Conservation (phyloP, 148 eudicot species). For the Fagopyrum tataricum region DNA sequence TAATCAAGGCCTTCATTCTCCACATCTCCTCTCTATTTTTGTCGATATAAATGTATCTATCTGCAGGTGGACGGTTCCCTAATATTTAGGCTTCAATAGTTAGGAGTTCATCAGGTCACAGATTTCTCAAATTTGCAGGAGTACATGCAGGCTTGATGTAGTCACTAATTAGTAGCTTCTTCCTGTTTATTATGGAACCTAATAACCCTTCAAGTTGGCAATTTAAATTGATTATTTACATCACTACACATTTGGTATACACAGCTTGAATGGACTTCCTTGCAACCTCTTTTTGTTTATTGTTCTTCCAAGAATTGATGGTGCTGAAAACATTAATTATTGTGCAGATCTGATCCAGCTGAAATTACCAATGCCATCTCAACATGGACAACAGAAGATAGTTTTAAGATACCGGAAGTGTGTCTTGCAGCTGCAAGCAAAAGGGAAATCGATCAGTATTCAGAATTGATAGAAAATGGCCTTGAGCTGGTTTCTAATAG, state of each 20-base stretch:
- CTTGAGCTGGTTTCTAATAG: conserved; percentile 48
- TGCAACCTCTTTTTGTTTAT: conserved; percentile 9
- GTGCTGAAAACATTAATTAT: not conserved
- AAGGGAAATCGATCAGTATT: conserved; percentile 28
- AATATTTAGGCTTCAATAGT: too few relatives aligned
- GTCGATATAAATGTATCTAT: too few relatives aligned
- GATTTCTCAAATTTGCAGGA: not conserved
- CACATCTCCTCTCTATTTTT: not conserved
- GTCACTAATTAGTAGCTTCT: not conserved
- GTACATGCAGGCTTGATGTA: not conserved
- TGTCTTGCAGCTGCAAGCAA: conserved; percentile 24
- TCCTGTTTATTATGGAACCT: not conserved
- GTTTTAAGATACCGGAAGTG: conserved; percentile 34
- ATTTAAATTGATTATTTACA: not conserved
- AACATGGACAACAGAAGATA: conserved; percentile 23
- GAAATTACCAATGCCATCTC: conserved; percentile 25
- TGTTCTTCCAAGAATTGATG: not conserved
- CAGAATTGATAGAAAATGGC: conserved; percentile 39
- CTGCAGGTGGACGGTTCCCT: too few relatives aligned
- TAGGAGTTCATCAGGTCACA: not conserved
- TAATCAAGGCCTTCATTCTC: not conserved
- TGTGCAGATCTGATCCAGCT: conserved; percentile 13
- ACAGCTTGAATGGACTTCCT: not conserved
- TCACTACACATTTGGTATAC: not conserved
- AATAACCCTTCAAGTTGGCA: not conserved